These are phyloP conservation scores for Aspergillus nomiae DNA, from an alignment of 2,329 filamentous ascomycete species.

Conservation along the genomic window DNA sequence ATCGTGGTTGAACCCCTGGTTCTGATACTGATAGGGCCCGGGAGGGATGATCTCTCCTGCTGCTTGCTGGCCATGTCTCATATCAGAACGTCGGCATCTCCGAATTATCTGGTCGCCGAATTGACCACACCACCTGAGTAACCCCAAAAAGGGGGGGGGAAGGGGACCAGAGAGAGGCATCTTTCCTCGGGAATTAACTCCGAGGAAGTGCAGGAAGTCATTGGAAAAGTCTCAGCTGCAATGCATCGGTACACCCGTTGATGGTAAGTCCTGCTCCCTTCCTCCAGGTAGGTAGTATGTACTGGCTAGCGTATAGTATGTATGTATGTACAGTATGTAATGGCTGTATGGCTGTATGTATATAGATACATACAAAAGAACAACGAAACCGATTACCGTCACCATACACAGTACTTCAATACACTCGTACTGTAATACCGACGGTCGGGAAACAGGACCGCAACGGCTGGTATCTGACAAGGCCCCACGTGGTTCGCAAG, in stretches of 20 bases:
- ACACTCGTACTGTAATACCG: not conserved
- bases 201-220: not conserved
- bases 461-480: constrained; percentile 22
- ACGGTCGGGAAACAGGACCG: not conserved
- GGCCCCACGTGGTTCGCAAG: constrained; percentile 17
- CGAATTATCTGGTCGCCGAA: not conserved
- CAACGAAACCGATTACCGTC: no score
- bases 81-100: not conserved
- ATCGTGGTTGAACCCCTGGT: not conserved
- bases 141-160: not conserved
- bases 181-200: not conserved
- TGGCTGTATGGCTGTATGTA: no score
- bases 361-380: no score
- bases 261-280: not conserved
- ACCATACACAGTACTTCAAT: not conserved
- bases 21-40: not conserved
- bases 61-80: not conserved
- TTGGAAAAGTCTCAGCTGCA: not conserved
- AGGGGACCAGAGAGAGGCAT: not conserved
- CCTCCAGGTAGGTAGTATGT: no score
- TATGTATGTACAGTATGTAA: no score
- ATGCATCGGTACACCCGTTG: not conserved
- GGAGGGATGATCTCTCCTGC: not conserved
- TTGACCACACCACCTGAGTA: not conserved
- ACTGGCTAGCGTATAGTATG: no score